Evolutionary conservation across 2,329 filamentous ascomycete genomes (phyloP).

Genomic region (Zopfia rhizophila): DNA sequence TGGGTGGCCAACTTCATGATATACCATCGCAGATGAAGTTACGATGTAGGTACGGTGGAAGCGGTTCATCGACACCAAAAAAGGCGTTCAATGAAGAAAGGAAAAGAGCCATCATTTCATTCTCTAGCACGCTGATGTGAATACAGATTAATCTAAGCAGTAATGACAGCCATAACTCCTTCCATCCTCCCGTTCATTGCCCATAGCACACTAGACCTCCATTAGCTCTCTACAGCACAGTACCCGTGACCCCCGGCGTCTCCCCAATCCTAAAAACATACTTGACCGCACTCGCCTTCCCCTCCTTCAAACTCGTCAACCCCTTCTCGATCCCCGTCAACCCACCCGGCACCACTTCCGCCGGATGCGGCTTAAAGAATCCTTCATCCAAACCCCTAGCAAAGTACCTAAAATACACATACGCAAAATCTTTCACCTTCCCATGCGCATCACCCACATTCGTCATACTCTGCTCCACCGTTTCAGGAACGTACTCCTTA

Average conservation of each 20-base stretch:
- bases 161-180: no score
- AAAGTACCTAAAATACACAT: slow-evolving; percentile 58
- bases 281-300: slow-evolving; percentile 71
- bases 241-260: slow-evolving; percentile 43
- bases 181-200: no score
- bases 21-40: no score
- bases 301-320: slow-evolving; percentile 66
- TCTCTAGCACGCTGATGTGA: no score
- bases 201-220: no score
- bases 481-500: slow-evolving; percentile 55
- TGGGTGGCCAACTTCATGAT: no score
- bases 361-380: slow-evolving; percentile 62
- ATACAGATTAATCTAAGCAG: no score
- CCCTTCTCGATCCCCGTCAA: slow-evolving; percentile 64
- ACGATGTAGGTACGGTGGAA: no score
- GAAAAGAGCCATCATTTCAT: no score
- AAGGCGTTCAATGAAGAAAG: no score
- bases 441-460: slow-evolving; percentile 46
- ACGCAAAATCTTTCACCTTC: slow-evolving; percentile 55
- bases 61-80: no score
- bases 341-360: slow-evolving; percentile 65
- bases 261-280: slow-evolving; percentile 69
- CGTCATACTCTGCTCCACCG: slow-evolving; percentile 52
- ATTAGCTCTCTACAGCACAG: no score
- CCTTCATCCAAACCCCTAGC: slow-evolving; percentile 60